Percentiles rank a stretch among this genome's conserved stretches.
Evolutionary conservation across 331 rosid species (phyloP).

Genomic region (Cydonia oblonga): DNA sequence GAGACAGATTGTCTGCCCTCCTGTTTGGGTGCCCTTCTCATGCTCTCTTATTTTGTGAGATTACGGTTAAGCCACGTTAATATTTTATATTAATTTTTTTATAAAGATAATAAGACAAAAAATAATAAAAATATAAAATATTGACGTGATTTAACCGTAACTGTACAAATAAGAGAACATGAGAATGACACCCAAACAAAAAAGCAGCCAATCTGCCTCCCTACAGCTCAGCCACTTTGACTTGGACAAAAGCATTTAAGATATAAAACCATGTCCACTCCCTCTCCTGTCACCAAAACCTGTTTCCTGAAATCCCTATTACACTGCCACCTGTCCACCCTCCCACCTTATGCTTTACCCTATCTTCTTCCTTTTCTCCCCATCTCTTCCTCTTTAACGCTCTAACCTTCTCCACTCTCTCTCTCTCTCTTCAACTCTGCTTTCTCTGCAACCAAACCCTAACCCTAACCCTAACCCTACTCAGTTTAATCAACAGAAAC

Average conservation of each 20-base stretch:
- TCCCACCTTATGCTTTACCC: constrained; percentile 2
- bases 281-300: neutral
- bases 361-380: neutral
- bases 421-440: neutral
- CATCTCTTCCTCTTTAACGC: neutral
- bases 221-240: neutral
- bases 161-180: too few species aligned
- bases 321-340: constrained; percentile 15
- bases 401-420: neutral
- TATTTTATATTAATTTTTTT: too few species aligned
- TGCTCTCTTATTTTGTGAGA: too few species aligned
- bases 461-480: neutral
- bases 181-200: too few species aligned
- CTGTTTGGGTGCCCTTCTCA: too few species aligned
- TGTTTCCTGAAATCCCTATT: neutral
- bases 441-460: neutral
- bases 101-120: too few species aligned
- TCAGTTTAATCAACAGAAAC: neutral
- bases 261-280: constrained; percentile 6
- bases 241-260: neutral
- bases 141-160: too few species aligned
- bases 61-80: too few species aligned
- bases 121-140: too few species aligned
- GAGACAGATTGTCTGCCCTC: too few species aligned
- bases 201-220: too few species aligned